Evolutionary conservation across 2,329 filamentous ascomycete genomes (phyloP).

Genomic region (Hymenotorrendiella dingleyae): DNA sequence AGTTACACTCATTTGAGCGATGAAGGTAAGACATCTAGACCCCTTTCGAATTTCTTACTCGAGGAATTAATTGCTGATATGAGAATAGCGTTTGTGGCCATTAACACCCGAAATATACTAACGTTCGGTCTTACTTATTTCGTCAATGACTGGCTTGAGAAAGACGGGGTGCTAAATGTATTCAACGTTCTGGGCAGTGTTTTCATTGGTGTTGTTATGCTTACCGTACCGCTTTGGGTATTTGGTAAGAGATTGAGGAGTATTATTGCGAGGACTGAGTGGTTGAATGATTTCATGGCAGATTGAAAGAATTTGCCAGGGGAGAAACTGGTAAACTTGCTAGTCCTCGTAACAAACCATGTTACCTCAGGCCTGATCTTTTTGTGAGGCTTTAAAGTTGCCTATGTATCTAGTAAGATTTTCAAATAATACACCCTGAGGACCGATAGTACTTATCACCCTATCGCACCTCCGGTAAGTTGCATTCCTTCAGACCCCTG

Average conservation of each 20-base stretch:
- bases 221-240: conserved; percentile 19
- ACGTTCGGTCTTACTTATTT: conserved; percentile 39
- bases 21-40: conserved; percentile 11
- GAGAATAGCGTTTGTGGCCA: conserved; percentile 17
- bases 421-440: no score
- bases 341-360: no score
- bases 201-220: conserved; percentile 17
- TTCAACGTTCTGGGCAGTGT: conserved; percentile 34
- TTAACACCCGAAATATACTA: conserved; percentile 32
- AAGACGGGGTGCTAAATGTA: conserved; percentile 31
- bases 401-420: no score
- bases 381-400: no score
- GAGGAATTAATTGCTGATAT: not conserved
- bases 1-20: conserved; percentile 18
- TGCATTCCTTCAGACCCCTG: no score
- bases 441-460: no score
- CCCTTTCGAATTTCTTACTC: not conserved
- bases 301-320: conserved; percentile 5
- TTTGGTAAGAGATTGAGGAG: conserved; percentile 20
- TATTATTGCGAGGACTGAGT: conserved; percentile 13
- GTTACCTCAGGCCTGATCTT: no score
- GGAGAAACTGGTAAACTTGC: no score
- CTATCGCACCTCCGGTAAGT: no score
- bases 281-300: conserved; percentile 17
- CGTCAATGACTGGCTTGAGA: conserved; percentile 37